Percentiles rank a stretch among this genome's conserved stretches.
phyloP scores from a whole-genome alignment of 768 basidiomycete species.

The Lyophyllum atratum region DNA sequence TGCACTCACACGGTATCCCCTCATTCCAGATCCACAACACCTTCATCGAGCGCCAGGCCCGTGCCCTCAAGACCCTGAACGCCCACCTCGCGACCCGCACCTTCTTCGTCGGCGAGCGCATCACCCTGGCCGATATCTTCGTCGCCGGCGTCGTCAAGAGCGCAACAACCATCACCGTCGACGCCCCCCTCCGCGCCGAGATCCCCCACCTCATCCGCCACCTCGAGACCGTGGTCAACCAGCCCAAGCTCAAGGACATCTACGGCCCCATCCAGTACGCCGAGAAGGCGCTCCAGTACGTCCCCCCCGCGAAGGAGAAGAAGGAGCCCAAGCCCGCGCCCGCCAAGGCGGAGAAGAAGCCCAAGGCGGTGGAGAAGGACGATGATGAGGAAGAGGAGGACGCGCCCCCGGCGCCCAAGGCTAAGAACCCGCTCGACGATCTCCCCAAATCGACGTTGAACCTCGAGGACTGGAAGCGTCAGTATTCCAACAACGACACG shows the following conservation, averaged over 20 bases:
- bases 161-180: slow-evolving; percentile 58
- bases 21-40: slow-evolving; percentile 54
- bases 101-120: slow-evolving; percentile 91
- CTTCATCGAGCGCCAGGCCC: slow-evolving; percentile 53
- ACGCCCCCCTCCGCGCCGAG: slow-evolving; percentile 64
- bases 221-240: slow-evolving; percentile 86
- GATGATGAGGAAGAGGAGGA: slow-evolving; percentile 79
- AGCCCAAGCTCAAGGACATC: slow-evolving; percentile 70
- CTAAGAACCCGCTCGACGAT: slow-evolving; percentile 91
- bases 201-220: slow-evolving; percentile 81
- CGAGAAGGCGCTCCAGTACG: slow-evolving; percentile 73
- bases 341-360: slow-evolving; percentile 62
- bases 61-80: slow-evolving; percentile 70
- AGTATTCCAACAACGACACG: slow-evolving; percentile 98
- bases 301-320: slow-evolving; percentile 77
- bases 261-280: slow-evolving; percentile 60
- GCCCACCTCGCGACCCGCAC: slow-evolving; percentile 75
- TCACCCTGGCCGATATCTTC: slow-evolving; percentile 88
- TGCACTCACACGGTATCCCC: neutral
- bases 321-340: slow-evolving; percentile 63
- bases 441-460: slow-evolving; percentile 88
- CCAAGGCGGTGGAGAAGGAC: slow-evolving; percentile 62
- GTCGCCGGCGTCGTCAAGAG: slow-evolving; percentile 61
- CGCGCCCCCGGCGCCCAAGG: slow-evolving; percentile 80
- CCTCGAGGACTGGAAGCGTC: slow-evolving; percentile 96